Base-by-base conservation (phyloP, 164 flowering plant genomes). In the Vitis rupestris region DNA sequence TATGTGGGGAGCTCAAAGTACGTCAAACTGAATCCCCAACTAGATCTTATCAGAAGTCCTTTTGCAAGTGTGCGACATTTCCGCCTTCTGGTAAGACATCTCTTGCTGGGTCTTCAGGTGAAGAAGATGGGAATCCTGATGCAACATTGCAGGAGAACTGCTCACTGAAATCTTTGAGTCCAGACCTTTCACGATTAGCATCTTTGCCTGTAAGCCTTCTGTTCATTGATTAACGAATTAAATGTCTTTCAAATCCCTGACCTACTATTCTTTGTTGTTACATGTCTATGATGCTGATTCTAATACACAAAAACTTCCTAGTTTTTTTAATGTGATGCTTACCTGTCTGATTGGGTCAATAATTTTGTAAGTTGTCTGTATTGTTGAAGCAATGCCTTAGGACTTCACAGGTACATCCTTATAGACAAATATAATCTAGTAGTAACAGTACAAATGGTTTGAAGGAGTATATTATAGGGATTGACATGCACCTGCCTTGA, bases 151-250 rank as follows among this genome's bases (percentile, higher is more conserved):
- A 52, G 23, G 72, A 19, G 69, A 29, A 15, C 68, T 69, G 8
- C 47, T 50, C 50, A 50, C 62, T 54, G 48, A 51, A 67, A 19
- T 30, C 53, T 63, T 51, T 16, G 50, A 60, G 29, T 51, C 63
- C 69, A 9, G 29, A 65, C 16, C 68, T 50, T 62, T 51, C 73
- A 19, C 83, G 80, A 19, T 74, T 85, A 10, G 52, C 63, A 9
- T 80, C 86, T 65, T 49, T 83, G 61, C 86, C 89, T 65, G 93
- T 89, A 77, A 82, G 89, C 72, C 27, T 66, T 62, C 44, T 54
- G 4, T 48, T 12, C 13, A 12, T 1, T 12, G 8, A 12, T 63
- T 7, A 5, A 9, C 27, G 2, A 23, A 12, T 0, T 8, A 0
- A 2, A 17, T 55, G 17, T 10, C 8, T 29, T 27, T 29, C 0